Percentiles rank a stretch among this genome's conserved stretches.
Evolutionary conservation across 257 asterid genomes (phyloP).

Genomic region (Vinca minor): DNA sequence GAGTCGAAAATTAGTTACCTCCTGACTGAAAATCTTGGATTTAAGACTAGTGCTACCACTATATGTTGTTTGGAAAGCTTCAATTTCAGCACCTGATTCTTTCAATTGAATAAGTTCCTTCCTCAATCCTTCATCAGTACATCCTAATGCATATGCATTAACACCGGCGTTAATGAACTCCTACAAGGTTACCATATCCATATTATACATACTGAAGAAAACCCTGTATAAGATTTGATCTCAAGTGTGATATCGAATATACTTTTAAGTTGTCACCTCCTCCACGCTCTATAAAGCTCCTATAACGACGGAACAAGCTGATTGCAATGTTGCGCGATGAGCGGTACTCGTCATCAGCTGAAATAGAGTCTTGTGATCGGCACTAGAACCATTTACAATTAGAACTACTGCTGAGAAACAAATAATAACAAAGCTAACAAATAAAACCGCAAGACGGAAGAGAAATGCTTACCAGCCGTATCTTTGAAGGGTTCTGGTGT

Average conservation of each 20-base stretch:
- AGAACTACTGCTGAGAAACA: slow-evolving; percentile 2
- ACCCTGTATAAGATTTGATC: slow-evolving; percentile 9
- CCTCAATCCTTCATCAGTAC: slow-evolving; percentile 76
- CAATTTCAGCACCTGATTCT: slow-evolving; percentile 74
- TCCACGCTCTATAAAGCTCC: slow-evolving; percentile 79
- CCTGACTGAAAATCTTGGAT: slow-evolving; percentile 55
- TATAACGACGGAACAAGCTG: slow-evolving; percentile 81
- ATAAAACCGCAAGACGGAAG: background rate
- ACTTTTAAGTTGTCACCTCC: slow-evolving; percentile 97
- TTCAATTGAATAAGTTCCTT: slow-evolving; percentile 67
- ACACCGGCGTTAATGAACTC: slow-evolving; percentile 95
- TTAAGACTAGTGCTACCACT: slow-evolving; percentile 64
- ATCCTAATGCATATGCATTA: slow-evolving; percentile 87
- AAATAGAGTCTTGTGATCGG: slow-evolving; percentile 53
- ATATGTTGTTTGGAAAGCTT: slow-evolving; percentile 53
- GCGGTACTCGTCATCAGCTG: slow-evolving; percentile 78
- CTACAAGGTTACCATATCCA: slow-evolving; percentile 31
- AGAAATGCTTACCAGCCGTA: slow-evolving; percentile 55
- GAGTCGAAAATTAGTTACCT: slow-evolving; percentile 29
- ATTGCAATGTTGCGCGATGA: slow-evolving; percentile 90
- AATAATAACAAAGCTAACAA: background rate
- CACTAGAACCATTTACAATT: slow-evolving; percentile 36
- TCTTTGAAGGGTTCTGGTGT: slow-evolving; percentile 46
- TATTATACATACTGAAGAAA: slow-evolving; percentile 10
- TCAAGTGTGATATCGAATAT: slow-evolving; percentile 24